Evolutionary conservation across 2,329 filamentous ascomycete species (phyloP).

Genomic region (Penicillium sp.): DNA sequence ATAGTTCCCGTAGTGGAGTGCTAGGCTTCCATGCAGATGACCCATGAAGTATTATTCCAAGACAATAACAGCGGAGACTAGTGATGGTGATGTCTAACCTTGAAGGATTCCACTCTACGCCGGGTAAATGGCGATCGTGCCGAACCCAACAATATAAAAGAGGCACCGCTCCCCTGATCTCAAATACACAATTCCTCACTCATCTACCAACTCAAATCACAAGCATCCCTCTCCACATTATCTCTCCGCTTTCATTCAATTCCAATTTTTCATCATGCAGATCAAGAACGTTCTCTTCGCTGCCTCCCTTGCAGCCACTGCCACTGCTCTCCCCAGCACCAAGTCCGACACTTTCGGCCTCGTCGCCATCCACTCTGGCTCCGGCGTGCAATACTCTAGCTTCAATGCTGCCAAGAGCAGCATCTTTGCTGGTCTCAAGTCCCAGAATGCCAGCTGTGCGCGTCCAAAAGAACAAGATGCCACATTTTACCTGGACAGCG

Average conservation of each 20-base stretch:
- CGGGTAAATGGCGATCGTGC: too few relatives aligned
- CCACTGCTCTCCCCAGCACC: constrained; percentile 23
- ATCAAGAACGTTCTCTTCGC: constrained; percentile 28
- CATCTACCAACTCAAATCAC: background rate
- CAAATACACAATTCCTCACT: too few relatives aligned
- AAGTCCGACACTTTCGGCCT: constrained; percentile 48
- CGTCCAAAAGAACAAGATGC: constrained; percentile 42
- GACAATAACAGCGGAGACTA: too few relatives aligned
- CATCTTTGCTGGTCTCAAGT: constrained; percentile 47
- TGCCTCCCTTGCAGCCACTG: constrained; percentile 34
- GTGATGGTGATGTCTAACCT: too few relatives aligned
- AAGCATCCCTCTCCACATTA: background rate
- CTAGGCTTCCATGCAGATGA: too few relatives aligned
- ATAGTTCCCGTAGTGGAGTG: too few relatives aligned
- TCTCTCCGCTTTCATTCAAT: background rate
- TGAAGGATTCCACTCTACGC: too few relatives aligned
- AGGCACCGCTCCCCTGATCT: too few relatives aligned
- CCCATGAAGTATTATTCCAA: too few relatives aligned
- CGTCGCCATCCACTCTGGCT: constrained; percentile 53
- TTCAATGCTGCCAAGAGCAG: constrained; percentile 49
- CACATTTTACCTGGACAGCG: constrained; percentile 53
- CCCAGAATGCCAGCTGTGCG: constrained; percentile 53
- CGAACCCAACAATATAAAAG: too few relatives aligned
- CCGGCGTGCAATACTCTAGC: constrained; percentile 48
- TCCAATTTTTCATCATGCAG: constrained; percentile 26